Base-by-base conservation (phyloP, 805 yeast species). In the Millerago galiae region DNA sequence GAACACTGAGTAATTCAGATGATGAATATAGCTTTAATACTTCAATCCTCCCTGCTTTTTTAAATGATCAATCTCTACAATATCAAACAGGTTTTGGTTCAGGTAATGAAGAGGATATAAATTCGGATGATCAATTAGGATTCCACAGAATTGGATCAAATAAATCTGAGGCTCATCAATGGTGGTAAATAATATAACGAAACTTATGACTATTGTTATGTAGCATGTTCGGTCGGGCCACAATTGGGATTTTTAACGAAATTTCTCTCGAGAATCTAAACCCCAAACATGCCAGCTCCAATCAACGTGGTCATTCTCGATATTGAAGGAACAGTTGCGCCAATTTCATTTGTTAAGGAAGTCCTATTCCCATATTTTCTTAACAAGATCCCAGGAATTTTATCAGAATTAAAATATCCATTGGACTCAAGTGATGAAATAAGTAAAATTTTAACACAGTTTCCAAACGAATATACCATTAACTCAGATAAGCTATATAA, bases 321-420 rank as follows among this genome's bases (percentile, higher is more conserved):
- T 51, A 87, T 88, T 29, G 98, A 90, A 58, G 98, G 98, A 14
- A 90, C 97, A 0, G 79, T 90, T 26, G 90, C 97, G 56, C 90
- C 96, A 3, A 89, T 90, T 16, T 72, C 90, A 1, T 90, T 90
- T 56, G 98, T 90, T 34, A 83, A 84, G 53, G 89, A 85, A 25
- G 69, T 66, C 2, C 63, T 90, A 28, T 83, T 79, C 62, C 96
- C 96, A 0, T 89, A 75, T 56, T 90, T 93, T 49, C 58, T 81
- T 3, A 40, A 58, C 4, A 61, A 73, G 47, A 53, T 80, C 18
- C 79, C 85, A 31, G 9, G 54, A 1, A 44, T 70, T 14, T 52
- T 78, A 35, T 40, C 51, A 2, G 42, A 50, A 8, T 37, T 51
- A 16, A 34, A 51, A 24, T 66, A 58, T 43, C 59, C 60, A 9